Base-by-base conservation (phyloP, 2,329 filamentous ascomycete species). In the Hysterium pulicare region DNA sequence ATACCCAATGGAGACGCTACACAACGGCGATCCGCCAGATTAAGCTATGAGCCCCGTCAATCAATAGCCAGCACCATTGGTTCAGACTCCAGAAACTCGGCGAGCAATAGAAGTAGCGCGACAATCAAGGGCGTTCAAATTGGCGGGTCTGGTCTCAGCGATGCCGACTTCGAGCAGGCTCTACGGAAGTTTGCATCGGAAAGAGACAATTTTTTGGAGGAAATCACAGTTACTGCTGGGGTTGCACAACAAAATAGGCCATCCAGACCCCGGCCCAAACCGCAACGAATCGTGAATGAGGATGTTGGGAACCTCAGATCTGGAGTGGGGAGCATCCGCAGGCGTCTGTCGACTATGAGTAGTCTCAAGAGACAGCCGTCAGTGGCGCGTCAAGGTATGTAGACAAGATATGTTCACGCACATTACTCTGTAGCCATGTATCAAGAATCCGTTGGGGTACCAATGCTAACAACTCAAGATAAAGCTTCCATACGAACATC, bases 321-420 rank as follows among this genome's bases (percentile, higher is more conserved):
- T 11, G 77, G 82, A 64, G 87, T 82, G 49, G 91, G 91, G 33
- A 96, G 90, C 70, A 86, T 98, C 57, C 82, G 91, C 50, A 83
- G 93, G 66, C 88, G 93, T 59, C 86, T 98, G 69, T 95, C 91
- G 55, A 93, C 96, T 58, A 94, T 97, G 87, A 95, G 86, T 69
- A 97, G 90, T 71, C 79, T 88, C 74, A 91, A 91, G 73, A 84
- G 90, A 66, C 87, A 93, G 59, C 84, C 90, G 39, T 86, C 83
- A 20, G 74, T 84, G 51, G 81, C 83, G 51, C 84, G 87, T 69
- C 79, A 86, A 71, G 78, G 86, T 87, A 76, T 74, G 84, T 75
- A 3, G 5, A 28, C 7, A n/a, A n/a, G 3, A 23, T 38, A 13
- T 24, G 4, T 38, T 24, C 23, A 15, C 22, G n/a, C n/a, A n/a